Conservation (phyloP, 164 flowering plant species). For the Malania oleifera region DNA sequence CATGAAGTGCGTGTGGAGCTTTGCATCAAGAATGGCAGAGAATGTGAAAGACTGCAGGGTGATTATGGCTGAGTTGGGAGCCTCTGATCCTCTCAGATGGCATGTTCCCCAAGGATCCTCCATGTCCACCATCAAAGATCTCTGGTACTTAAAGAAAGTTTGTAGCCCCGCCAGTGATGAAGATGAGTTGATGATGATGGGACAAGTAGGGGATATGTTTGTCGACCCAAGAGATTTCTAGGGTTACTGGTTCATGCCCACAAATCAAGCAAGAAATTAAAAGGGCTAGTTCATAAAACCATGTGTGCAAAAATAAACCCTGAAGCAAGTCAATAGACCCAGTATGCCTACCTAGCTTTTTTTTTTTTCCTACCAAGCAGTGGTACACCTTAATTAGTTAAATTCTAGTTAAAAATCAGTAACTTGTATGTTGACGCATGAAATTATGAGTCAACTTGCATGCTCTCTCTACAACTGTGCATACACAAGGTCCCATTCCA, state of each 20-base stretch:
- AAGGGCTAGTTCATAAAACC: too few species aligned
- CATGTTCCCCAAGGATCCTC: conserved; percentile 30
- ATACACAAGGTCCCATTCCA: too few species aligned
- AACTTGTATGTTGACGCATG: too few species aligned
- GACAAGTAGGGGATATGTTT: conserved; percentile 28
- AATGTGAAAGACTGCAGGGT: conserved; percentile 38
- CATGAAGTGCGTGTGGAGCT: conserved; percentile 36
- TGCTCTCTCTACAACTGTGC: too few species aligned
- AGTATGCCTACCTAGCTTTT: too few species aligned
- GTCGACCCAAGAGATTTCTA: conserved; percentile 63
- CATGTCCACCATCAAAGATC: conserved; percentile 34
- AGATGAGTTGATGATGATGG: conserved; percentile 9
- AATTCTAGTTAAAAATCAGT: too few species aligned
- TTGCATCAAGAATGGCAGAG: conserved; percentile 34
- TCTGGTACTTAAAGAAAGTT: conserved; percentile 41
- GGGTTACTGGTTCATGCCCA: conserved; percentile 9
- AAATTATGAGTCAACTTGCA: too few species aligned
- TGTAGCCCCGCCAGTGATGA: conserved; percentile 10
- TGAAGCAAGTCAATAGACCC: too few species aligned
- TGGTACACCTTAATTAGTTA: too few species aligned
- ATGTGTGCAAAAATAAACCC: too few species aligned
- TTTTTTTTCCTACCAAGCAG: too few species aligned
- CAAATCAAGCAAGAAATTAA: too few species aligned
- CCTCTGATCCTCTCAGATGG: conserved; percentile 35
- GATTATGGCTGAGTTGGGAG: conserved; percentile 39